These are phyloP conservation scores for Thelonectria olida DNA, from an alignment of 2,329 filamentous ascomycete species.

Conservation along the genomic window DNA sequence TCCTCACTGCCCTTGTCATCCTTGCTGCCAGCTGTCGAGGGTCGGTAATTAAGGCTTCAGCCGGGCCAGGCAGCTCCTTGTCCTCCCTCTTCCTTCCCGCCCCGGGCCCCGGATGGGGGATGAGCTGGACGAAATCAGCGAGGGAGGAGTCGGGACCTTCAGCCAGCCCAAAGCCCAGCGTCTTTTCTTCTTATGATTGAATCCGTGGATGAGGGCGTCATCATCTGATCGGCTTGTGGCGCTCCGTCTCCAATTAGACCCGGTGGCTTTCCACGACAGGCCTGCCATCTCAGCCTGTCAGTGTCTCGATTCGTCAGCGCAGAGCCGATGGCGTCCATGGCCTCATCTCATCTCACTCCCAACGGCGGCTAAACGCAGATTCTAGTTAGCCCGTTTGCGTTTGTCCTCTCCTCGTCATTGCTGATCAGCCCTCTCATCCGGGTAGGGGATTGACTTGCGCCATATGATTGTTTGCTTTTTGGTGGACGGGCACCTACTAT, in stretches of 20 bases:
- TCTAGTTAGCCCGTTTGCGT: neutral
- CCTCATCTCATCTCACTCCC: slow-evolving; percentile 6
- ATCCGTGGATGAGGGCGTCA: neutral
- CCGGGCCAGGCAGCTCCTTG: slow-evolving; percentile 1
- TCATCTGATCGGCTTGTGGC: slow-evolving; percentile 8
- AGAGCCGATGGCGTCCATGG: neutral
- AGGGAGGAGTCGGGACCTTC: neutral
- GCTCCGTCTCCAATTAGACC: neutral
- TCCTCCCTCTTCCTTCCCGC: neutral
- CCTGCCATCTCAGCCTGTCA: neutral
- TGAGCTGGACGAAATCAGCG: neutral
- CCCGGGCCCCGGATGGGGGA: neutral
- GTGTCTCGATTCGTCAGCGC: neutral
- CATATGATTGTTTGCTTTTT: neutral
- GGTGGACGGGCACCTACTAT: too few species aligned
- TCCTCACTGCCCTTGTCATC: slow-evolving; percentile 1
- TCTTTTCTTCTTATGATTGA: neutral
- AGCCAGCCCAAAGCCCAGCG: neutral
- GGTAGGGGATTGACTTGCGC: neutral
- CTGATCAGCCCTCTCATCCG: neutral
- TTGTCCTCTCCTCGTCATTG: neutral
- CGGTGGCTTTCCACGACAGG: neutral
- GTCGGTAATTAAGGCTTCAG: slow-evolving; percentile 17
- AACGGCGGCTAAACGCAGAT: slow-evolving; percentile 11
- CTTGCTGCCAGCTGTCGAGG: neutral